phyloP scores from a whole-genome alignment of 805 yeast species.

The Metschnikowia orientalis region DNA sequence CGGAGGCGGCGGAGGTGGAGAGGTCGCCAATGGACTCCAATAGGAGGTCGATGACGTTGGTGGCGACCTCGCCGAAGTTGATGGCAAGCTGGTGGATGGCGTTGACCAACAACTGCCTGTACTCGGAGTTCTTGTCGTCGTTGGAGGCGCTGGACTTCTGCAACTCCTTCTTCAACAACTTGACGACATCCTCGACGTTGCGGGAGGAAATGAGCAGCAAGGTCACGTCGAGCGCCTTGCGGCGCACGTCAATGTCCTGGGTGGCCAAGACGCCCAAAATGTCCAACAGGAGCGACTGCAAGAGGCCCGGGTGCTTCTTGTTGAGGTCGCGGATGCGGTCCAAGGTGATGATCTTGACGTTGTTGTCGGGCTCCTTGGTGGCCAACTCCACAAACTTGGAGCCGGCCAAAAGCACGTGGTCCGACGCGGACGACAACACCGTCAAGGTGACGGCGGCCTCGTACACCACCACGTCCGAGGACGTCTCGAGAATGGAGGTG shows the following conservation, averaged over 20 bases:
- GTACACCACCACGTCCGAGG: conserved; percentile 71
- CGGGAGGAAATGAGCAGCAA: conserved; percentile 75
- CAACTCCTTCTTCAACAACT: conserved; percentile 86
- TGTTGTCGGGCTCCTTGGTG: conserved; percentile 89
- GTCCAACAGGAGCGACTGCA: conserved; percentile 81
- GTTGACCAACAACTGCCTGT: conserved; percentile 81
- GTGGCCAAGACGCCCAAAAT: conserved; percentile 80
- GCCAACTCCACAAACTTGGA: conserved; percentile 83
- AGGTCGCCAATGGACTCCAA: conserved; percentile 83
- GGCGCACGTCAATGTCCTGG: conserved; percentile 87
- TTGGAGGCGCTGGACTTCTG: conserved; percentile 63
- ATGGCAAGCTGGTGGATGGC: conserved; percentile 89
- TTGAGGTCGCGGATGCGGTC: conserved; percentile 79
- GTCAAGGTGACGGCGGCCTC: conserved; percentile 87
- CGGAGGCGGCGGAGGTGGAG: conserved; percentile 80
- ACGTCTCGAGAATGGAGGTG: conserved; percentile 65
- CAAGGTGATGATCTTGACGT: conserved; percentile 86
- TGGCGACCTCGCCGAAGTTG: conserved; percentile 84
- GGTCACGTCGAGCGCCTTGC: conserved; percentile 81
- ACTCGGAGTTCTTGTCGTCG: conserved; percentile 79
- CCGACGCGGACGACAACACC: conserved; percentile 54
- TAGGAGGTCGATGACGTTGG: conserved; percentile 81
- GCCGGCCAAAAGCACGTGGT: conserved; percentile 74
- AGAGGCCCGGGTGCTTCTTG: conserved; percentile 68
- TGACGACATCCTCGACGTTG: conserved; percentile 91